Evolutionary conservation across 139 green algal species (phyloP), one percentile per base, ranked within the genome.

Genomic region (Chlorella ohadii): DNA sequence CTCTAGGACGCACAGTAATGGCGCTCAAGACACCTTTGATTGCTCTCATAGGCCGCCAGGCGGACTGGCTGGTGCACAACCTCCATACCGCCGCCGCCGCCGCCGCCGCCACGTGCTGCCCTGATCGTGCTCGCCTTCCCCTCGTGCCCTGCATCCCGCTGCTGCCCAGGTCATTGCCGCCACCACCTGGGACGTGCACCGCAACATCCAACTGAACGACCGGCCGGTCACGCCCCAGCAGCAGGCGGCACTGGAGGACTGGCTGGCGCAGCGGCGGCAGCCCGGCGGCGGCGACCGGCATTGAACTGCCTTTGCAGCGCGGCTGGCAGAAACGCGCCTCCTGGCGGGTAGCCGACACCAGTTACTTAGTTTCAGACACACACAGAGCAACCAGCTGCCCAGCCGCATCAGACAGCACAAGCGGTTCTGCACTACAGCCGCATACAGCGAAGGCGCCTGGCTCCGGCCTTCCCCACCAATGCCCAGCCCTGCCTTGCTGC

Each of bases 101-200:
- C 51, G 51, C 9, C 51, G 51, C 51, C 51, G 9, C 51, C 51
- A 22, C 51, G 12, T 22, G 15, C 51, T 13, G 2, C 11, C 2
- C 51, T 59, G 51, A n/a, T n/a, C n/a, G n/a, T n/a, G n/a, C n/a
- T n/a, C n/a, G n/a, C n/a, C n/a, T n/a, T n/a, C n/a, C n/a, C 44
- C 44, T 51, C 44, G 7, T 51, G 6, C 0, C 12, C 23, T 39
- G 41, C 38, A 1, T 39, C 31, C n/a, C 1, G 36, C 28, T 64
- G 27, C 44, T 12, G 38, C n/a, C 38, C 61, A 73, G 78, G 78
- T 83, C 4, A 28, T 83, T 28, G 38, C 64, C 22, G 78, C n/a
- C 12, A 84, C 79, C 15, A 78, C 79, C 12, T 77, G 64, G 79
- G 79, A 84, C 66, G 80, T 85, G 51, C 51, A 85, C 44, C 80